These are phyloP conservation scores for Phytophthora boehmeriae DNA, from an alignment of 352 stramenopile genomes.

Conservation along the genomic window DNA sequence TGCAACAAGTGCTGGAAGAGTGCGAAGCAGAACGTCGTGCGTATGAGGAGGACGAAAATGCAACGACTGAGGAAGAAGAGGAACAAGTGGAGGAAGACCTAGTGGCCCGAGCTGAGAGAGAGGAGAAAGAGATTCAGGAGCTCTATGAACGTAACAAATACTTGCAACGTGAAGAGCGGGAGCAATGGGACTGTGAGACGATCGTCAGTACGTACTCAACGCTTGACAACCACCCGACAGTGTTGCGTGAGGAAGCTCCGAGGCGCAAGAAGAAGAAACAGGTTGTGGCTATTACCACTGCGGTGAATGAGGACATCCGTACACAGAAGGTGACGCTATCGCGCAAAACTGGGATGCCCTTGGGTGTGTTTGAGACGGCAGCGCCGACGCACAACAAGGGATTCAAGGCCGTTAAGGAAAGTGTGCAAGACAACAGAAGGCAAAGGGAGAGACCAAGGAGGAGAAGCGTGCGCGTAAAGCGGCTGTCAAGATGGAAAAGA, in stretches of 20 bases:
- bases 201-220: conserved; percentile 99
- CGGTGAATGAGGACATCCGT: conserved; percentile 37
- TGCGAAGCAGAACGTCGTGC: conserved; percentile 63
- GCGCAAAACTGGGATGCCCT: conserved; percentile 94
- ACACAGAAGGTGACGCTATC: conserved; percentile 88
- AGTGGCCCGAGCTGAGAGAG: conserved; percentile 29
- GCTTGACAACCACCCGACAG: conserved; percentile 97
- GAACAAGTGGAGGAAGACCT: conserved; percentile 26
- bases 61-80: conserved; percentile 51
- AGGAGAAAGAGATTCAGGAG: conserved; percentile 47
- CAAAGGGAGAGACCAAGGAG: conserved; percentile 88
- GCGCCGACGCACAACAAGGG: conserved; percentile 23
- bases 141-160: conserved; percentile 74
- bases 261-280: conserved; percentile 87
- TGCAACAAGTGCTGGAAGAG: conserved; percentile 79
- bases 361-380: conserved; percentile 88
- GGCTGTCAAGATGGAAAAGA: conserved; percentile 92
- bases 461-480: conserved; percentile 94
- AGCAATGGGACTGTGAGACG: conserved; percentile 97
- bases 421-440: conserved; percentile 34
- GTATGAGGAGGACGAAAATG: conserved; percentile 59
- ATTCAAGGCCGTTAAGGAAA: conserved; percentile 29
- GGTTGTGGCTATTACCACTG: conserved; percentile 18
- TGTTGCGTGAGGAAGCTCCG: conserved; percentile 81
- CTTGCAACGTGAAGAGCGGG: conserved; percentile 58